Percentiles rank a stretch among this genome's conserved stretches.
Conservation (phyloP, 495 filamentous ascomycete genomes). For the Bombardia bombarda region DNA sequence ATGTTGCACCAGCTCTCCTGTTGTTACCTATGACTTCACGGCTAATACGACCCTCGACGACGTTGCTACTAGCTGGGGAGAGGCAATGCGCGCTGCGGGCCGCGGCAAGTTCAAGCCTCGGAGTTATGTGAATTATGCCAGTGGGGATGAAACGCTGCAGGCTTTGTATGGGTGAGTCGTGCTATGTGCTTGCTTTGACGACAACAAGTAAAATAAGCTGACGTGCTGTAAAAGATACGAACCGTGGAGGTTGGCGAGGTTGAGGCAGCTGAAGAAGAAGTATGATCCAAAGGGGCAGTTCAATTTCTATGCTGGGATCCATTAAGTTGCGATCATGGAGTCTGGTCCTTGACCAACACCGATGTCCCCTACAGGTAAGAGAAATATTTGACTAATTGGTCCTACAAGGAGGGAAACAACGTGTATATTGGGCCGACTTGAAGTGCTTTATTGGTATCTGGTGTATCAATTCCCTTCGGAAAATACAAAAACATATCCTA, state of each 20-base stretch:
- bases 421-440: no score
- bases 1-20: not conserved
- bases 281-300: slow-evolving; percentile 48
- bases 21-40: not conserved
- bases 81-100: slow-evolving; percentile 3
- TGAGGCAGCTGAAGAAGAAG: slow-evolving; percentile 41
- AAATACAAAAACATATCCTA: no score
- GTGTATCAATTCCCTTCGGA: no score
- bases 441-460: no score
- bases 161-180: slow-evolving; percentile 37
- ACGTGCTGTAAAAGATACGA: slow-evolving; percentile 36
- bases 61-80: slow-evolving; percentile 1
- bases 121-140: slow-evolving; percentile 45
- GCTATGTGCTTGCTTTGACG: not conserved
- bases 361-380: no score
- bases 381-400: not conserved
- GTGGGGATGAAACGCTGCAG: slow-evolving; percentile 30
- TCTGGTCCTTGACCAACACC: no score
- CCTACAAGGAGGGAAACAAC: no score
- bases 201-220: not conserved
- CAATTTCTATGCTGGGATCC: slow-evolving; percentile 41
- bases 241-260: slow-evolving; percentile 35
- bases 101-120: not conserved
- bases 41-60: not conserved
- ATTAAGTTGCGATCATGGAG: no score